These are phyloP conservation scores for Tardiomyces blankii DNA, from an alignment of 1,139 yeast species.

Conservation along the genomic window DNA sequence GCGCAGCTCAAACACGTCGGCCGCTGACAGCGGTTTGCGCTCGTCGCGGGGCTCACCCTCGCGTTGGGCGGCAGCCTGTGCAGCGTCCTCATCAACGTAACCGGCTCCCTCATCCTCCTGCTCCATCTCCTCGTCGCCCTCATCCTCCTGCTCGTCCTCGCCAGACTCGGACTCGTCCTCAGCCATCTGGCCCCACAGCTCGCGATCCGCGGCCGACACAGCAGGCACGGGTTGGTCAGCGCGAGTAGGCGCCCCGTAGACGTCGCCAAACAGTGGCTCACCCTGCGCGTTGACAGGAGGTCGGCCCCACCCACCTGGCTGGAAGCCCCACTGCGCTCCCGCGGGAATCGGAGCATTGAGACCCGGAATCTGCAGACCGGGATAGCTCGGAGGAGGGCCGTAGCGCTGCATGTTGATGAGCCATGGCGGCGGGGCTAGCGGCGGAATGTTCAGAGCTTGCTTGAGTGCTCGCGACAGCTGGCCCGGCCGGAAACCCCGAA, in stretches of 20 bases:
- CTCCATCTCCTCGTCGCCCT: constrained; percentile 17
- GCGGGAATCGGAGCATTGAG: constrained; percentile 32
- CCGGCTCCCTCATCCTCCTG: constrained; percentile 14
- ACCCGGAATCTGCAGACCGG: constrained; percentile 49
- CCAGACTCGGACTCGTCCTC: constrained; percentile 22
- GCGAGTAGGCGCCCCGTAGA: constrained; percentile 15
- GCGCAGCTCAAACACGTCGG: constrained; percentile 10
- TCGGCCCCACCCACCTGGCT: constrained; percentile 34
- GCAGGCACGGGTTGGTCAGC: not conserved
- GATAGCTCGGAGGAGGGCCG: constrained; percentile 85
- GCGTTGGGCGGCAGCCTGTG: constrained; percentile 3
- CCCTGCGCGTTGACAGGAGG: constrained; percentile 26
- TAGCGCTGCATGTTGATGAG: constrained; percentile 51
- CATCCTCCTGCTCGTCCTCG: constrained; percentile 23
- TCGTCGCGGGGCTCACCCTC: constrained; percentile 3
- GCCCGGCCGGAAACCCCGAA: constrained; percentile 51
- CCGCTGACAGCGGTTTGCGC: constrained; percentile 12
- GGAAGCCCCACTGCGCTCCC: constrained; percentile 30
- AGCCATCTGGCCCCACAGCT: constrained; percentile 23
- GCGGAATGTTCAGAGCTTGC: constrained; percentile 59
- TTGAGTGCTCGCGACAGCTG: constrained; percentile 46
- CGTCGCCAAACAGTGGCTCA: constrained; percentile 28
- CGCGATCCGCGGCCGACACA: not conserved
- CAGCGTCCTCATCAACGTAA: constrained; percentile 18
- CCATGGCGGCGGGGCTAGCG: constrained; percentile 75